These are phyloP conservation scores for Xanthoparmelia taractica DNA, from an alignment of 495 filamentous ascomycete species.

Conservation along the genomic window DNA sequence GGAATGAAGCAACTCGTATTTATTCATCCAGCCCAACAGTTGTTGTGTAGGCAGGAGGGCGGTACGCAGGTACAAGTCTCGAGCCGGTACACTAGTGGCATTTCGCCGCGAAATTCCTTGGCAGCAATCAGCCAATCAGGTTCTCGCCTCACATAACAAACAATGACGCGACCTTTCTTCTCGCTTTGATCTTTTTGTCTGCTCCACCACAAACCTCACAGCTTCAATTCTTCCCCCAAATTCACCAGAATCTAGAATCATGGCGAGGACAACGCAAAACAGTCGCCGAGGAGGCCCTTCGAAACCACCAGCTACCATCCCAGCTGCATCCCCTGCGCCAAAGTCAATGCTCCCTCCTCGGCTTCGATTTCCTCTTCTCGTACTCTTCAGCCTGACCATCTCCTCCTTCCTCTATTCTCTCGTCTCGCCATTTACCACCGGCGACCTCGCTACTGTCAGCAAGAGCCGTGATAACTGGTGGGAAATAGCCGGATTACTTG, in stretches of 20 bases:
- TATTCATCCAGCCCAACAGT: not conserved
- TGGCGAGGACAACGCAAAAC: conserved; percentile 14
- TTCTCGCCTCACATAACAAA: not conserved
- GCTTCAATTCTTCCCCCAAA: not conserved
- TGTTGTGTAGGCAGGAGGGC: no score
- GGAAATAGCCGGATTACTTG: conserved; percentile 53
- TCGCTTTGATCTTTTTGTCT: not conserved
- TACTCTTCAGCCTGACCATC: conserved; percentile 54
- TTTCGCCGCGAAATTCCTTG: no score
- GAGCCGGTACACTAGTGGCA: no score
- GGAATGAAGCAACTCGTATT: not conserved
- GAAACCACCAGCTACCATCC: conserved; percentile 18
- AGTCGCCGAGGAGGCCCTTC: not conserved
- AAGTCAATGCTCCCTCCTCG: conserved; percentile 34
- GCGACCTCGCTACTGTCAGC: conserved; percentile 55
- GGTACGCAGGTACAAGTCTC: no score
- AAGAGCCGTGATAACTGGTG: conserved; percentile 51
- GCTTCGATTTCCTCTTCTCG: conserved; percentile 55
- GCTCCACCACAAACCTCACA: not conserved
- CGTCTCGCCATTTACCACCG: conserved; percentile 40
- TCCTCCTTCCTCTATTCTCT: conserved; percentile 51
- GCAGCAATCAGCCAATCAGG: not conserved
- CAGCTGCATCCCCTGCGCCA: conserved; percentile 15
- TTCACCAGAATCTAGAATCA: not conserved
- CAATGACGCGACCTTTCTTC: not conserved